Evolutionary conservation across 179 eudicot genomes (phyloP).

Genomic region (Silene noctiflora): DNA sequence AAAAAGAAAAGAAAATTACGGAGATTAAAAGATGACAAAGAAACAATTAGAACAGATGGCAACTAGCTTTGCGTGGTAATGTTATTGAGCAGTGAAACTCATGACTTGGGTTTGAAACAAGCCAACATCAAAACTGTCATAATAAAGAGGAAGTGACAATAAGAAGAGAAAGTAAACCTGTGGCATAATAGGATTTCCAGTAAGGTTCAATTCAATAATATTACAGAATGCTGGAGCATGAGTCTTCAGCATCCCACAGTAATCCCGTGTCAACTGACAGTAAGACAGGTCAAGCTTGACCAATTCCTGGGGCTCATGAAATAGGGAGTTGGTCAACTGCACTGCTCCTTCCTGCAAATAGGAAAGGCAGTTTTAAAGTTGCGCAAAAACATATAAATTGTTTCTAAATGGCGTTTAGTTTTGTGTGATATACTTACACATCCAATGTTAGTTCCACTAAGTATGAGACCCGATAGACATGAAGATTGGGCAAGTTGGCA

Average conservation of each 20-base stretch:
- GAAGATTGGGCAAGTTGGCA: constrained; percentile 59
- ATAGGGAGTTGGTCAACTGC: constrained; percentile 58
- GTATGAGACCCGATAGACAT: constrained; percentile 66
- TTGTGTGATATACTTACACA: constrained; percentile 46
- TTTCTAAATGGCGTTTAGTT: constrained; percentile 5
- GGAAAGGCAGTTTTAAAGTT: neutral
- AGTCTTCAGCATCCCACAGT: constrained; percentile 37
- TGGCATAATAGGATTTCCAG: constrained; percentile 62
- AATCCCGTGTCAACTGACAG: constrained; percentile 60
- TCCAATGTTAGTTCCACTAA: constrained; percentile 71
- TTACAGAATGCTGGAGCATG: constrained; percentile 42
- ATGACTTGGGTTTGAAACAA: neutral
- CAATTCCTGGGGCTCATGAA: constrained; percentile 55
- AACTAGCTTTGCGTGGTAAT: neutral
- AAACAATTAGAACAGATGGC: neutral
- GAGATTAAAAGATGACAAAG: neutral
- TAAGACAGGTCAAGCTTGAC: constrained; percentile 72
- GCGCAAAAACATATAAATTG: neutral
- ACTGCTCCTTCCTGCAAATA: constrained; percentile 69
- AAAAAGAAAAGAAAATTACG: neutral
- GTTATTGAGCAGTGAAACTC: neutral
- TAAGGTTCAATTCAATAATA: constrained; percentile 71
- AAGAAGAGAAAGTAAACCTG: constrained; percentile 51
- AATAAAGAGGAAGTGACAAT: neutral
- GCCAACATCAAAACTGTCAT: neutral